Evolutionary conservation across 805 yeast species (phyloP).

Genomic region (Cyberlindnera xishuangbannaensis): DNA sequence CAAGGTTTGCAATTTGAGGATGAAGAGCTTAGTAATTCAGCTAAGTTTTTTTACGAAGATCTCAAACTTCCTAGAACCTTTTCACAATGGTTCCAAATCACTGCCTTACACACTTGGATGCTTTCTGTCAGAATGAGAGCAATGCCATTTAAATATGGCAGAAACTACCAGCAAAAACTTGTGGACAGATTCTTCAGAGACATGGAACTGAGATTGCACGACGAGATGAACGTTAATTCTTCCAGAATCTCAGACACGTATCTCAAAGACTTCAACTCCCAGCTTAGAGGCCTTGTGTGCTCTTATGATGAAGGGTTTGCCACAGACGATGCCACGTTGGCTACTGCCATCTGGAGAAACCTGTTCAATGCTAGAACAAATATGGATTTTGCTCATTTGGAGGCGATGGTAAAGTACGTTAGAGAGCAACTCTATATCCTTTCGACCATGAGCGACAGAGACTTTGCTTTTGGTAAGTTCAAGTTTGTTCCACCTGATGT

Average conservation of each 20-base stretch:
- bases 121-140: constrained; percentile 93
- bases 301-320: constrained; percentile 90
- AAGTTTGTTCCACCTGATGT: constrained; percentile 78
- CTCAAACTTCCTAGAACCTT: constrained; percentile 79
- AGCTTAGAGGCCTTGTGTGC: constrained; percentile 81
- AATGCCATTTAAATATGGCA: constrained; percentile 85
- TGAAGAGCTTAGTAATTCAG: constrained; percentile 65
- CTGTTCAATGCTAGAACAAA: constrained; percentile 80
- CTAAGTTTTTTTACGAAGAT: constrained; percentile 80
- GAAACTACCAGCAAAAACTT: constrained; percentile 84
- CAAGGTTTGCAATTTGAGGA: constrained; percentile 78
- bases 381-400: constrained; percentile 76
- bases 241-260: constrained; percentile 80
- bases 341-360: constrained; percentile 85
- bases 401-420: constrained; percentile 83
- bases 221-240: constrained; percentile 79
- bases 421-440: constrained; percentile 86
- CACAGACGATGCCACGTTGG: constrained; percentile 71
- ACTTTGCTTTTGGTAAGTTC: constrained; percentile 88
- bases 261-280: constrained; percentile 85
- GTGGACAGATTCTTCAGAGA: constrained; percentile 87
- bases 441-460: constrained; percentile 81
- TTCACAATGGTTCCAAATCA: constrained; percentile 95
- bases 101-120: constrained; percentile 89
- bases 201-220: constrained; percentile 78